phyloP scores from a whole-genome alignment of 108 stramenopile species.

The Seminavis robusta region DNA sequence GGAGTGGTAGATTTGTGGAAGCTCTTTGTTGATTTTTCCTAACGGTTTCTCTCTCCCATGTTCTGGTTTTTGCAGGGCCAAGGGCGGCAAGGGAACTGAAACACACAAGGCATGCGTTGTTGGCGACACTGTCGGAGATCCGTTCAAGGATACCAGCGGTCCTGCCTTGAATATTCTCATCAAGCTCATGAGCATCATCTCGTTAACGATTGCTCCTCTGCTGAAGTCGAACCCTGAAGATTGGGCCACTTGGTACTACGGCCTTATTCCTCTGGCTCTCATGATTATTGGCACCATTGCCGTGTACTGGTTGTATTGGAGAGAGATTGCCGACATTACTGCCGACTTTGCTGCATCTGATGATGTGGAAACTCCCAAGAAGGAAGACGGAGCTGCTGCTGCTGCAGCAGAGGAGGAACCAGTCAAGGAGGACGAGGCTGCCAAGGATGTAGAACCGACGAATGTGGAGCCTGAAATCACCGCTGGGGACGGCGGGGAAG shows the following conservation, averaged over 20 bases:
- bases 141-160: constrained; percentile 87
- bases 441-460: too few species aligned
- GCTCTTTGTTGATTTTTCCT: too few species aligned
- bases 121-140: constrained; percentile 96
- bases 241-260: constrained; percentile 70
- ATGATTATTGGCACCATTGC: constrained; percentile 56
- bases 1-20: too few species aligned
- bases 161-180: constrained; percentile 91
- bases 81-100: constrained; percentile 80
- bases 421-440: too few species aligned
- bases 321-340: constrained; percentile 34
- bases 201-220: constrained; percentile 72
- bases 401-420: too few species aligned
- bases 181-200: constrained; percentile 91
- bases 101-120: constrained; percentile 93
- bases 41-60: too few species aligned
- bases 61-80: too few species aligned
- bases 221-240: constrained; percentile 46
- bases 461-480: too few species aligned
- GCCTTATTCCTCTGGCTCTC: constrained; percentile 65
- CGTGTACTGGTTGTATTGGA: constrained; percentile 52
- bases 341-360: too few species aligned
- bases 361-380: too few species aligned
- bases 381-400: too few species aligned
- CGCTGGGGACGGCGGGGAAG: too few species aligned